Evolutionary conservation across 2,329 filamentous ascomycete genomes (phyloP), one percentile per base, ranked within the genome.

Genomic region (Alternaria sp.): DNA sequence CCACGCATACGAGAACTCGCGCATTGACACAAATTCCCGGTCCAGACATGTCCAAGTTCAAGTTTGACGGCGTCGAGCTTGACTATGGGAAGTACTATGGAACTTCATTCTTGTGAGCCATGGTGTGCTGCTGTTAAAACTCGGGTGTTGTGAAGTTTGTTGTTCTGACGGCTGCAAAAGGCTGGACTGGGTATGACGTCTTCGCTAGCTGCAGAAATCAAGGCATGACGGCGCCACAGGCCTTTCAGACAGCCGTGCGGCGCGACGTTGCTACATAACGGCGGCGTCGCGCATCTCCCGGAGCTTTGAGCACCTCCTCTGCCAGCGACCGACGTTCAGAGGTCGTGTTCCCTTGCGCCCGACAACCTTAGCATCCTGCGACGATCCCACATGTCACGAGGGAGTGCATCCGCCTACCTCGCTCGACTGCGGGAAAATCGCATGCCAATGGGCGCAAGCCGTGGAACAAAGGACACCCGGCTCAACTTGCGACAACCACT

Each of bases 321-420:
- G 70, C 72, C 66, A 61, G 41, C 71, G 64, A 68, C 70, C 68
- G 65, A 61, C 70, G 56, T 63, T 59, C 68, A 71, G 73, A 75
- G 75, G 72, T 64, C 62, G 72, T 75, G 74, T 71, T 76, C 75
- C 77, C 76, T 78, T 79, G 77, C 75, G 75, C 73, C 69, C 69
- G 72, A 71, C 71, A 68, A 67, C 48, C 53, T 34, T 43, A 51
- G 43, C 51, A 57, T 53, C 38, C 67, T 69, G 68, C 67, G 70
- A 67, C 68, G 65, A 56, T 65, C 56, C 68, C 48, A 24, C 51
- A 66, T 65, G 68, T 73, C 69, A 72, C 66, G 70, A 67, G 70
- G 64, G 57, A 36, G 63, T 54, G 59, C 59, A 66, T 64, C 61
- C 67, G 65, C 61, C 61, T 63, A 38, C 64, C 62, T 68, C 61